Conservation (phyloP, 495 filamentous ascomycete species). For the Xylaria curta region DNA sequence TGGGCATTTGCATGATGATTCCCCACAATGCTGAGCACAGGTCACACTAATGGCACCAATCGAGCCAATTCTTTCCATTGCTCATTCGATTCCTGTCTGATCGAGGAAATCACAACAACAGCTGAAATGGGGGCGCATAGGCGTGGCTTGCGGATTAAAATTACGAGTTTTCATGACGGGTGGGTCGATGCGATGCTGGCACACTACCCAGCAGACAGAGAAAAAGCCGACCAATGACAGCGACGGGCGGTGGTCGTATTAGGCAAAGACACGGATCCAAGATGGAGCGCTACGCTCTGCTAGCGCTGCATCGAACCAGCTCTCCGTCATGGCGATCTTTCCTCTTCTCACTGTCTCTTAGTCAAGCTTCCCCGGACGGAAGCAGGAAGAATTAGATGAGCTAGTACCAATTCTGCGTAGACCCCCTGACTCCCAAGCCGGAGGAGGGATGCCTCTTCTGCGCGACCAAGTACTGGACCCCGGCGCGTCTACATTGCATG, state of each 20-base stretch:
- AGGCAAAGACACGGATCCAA: constrained; percentile 27
- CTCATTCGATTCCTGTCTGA: constrained; percentile 11
- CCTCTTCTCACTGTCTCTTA: constrained; percentile 7
- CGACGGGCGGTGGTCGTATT: constrained; percentile 26
- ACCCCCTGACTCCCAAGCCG: constrained; percentile 1
- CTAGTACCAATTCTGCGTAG: constrained; percentile 10
- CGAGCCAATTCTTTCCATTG: background rate
- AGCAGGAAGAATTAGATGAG: background rate
- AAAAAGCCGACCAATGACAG: constrained; percentile 1
- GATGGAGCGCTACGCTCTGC: background rate
- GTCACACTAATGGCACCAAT: background rate
- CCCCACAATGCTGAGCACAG: constrained; percentile 1
- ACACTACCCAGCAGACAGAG: background rate
- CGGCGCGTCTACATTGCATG: constrained; percentile 1
- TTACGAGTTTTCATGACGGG: constrained; percentile 19
- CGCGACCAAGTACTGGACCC: background rate
- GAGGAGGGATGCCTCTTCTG: background rate
- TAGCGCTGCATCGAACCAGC: constrained; percentile 3
- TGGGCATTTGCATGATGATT: background rate
- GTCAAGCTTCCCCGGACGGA: constrained; percentile 23
- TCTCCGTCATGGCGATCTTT: background rate
- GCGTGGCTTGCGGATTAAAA: constrained; percentile 23
- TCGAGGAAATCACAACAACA: constrained; percentile 17
- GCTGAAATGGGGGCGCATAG: constrained; percentile 25
- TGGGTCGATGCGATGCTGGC: constrained; percentile 15